phyloP scores from a whole-genome alignment of 192 early-diverging fungal species.

The Linnemannia hyalina region DNA sequence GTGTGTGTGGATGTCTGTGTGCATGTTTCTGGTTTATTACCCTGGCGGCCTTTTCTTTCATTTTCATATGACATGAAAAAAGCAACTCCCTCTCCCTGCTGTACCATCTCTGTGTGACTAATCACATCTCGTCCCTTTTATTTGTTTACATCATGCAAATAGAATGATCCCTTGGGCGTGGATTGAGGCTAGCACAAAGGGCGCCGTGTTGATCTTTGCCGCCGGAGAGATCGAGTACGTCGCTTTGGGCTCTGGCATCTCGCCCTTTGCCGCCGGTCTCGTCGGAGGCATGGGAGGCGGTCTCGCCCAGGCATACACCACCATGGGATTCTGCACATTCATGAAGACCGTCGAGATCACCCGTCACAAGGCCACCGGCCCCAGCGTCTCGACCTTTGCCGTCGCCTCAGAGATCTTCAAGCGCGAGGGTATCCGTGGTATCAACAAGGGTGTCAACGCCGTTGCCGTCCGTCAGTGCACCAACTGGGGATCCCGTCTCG shows the following conservation, averaged over 20 bases:
- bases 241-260: constrained; percentile 63
- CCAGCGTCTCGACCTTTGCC: constrained; percentile 81
- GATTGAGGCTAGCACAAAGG: constrained; percentile 74
- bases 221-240: constrained; percentile 72
- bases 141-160: neutral
- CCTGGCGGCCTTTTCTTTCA: neutral
- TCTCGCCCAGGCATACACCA: constrained; percentile 95
- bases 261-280: constrained; percentile 81
- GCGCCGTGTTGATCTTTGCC: constrained; percentile 72
- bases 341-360: constrained; percentile 99
- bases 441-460: constrained; percentile 99
- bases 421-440: constrained; percentile 93
- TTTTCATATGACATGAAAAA: constrained; percentile 24
- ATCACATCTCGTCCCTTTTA: constrained; percentile 21
- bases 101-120: constrained; percentile 27
- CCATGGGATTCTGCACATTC: constrained; percentile 99
- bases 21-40: neutral
- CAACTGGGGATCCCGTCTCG: constrained; percentile 99
- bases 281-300: constrained; percentile 96
- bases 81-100: neutral
- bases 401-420: constrained; percentile 93
- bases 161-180: constrained; percentile 74
- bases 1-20: neutral
- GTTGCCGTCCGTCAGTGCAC: constrained; percentile 97
- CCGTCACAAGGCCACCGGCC: constrained; percentile 84